A percentile compares a stretch with the other conserved stretches of the same genome.
Evolutionary conservation across 2,329 filamentous ascomycete genomes (phyloP).

Genomic region (Aspergillus sojae): DNA sequence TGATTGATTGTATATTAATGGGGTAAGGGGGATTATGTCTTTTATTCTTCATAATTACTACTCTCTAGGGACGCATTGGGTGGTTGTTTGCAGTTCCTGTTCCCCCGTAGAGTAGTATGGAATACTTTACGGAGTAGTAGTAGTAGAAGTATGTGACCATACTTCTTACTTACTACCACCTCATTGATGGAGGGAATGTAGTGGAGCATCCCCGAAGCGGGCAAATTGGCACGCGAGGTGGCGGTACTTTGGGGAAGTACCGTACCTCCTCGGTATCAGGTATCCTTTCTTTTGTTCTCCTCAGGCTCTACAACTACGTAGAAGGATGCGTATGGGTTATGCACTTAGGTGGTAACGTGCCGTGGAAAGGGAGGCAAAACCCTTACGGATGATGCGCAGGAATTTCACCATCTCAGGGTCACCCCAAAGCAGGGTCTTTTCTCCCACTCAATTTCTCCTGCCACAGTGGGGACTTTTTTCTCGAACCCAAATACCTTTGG

Average conservation of each 20-base stretch:
- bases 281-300: no score
- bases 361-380: neutral
- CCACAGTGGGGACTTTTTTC: neutral
- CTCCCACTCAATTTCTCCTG: neutral
- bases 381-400: no score
- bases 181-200: neutral
- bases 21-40: neutral
- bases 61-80: no score
- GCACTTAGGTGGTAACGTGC: neutral
- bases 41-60: neutral
- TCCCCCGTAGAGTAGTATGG: no score
- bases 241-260: neutral
- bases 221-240: conserved; percentile 24
- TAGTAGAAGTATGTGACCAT: no score
- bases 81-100: no score
- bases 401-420: neutral
- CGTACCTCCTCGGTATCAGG: neutral
- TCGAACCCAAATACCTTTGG: neutral
- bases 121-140: no score
- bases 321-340: no score
- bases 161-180: no score
- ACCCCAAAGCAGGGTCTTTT: neutral
- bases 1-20: neutral
- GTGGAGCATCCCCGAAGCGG: conserved; percentile 11
- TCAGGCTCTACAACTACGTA: no score